Base-by-base conservation (phyloP, 352 stramenopile genomes). In the Globisporangium lucens region DNA sequence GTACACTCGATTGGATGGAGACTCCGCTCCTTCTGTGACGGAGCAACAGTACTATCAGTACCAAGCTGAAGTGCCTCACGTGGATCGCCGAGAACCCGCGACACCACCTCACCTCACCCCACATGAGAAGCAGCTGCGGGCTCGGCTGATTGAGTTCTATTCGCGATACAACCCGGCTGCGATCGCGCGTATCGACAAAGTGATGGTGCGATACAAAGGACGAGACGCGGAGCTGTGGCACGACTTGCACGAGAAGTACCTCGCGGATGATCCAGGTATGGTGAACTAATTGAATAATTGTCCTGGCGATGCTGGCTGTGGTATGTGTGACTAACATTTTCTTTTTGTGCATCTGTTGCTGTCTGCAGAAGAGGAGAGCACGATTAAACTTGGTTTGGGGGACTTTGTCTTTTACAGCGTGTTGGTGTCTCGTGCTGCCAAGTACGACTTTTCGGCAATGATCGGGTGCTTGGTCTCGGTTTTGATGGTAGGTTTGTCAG, bases 351-450 rank as follows among this genome's bases (percentile, higher is more conserved):
- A 3, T 68, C 4, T 56, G 10, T 8, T 9, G 58, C 56, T 61
- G 1, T 41, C 6, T 51, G 17, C 53, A 90, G 81, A 93, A 24
- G 78, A 79, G 30, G 76, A 88, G 35, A 94, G 92, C 60, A 97
- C 89, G 30, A 98, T 98, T 65, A 94, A 98, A 68, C 83, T 98
- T 15, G 95, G 95, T 10, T 79, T 98, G n/a, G 98, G 98, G 9
- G 98, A 99, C 76, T 99, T 99, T 74, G 97, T 99, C 30, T 99
- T 99, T 73, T 99, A 99, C 78, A 98, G 89, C 56, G 91, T 99
- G 3, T 80, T 99, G 35, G 96, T 99, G 30, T 98, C 95, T 41
- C 96, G 98, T 43, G 97, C 98, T 27, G 96, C 96, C 22, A 91
- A 98, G 66, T 98, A 96, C 67, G 97, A 98, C 58, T 98, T 99